These are phyloP conservation scores for Tilletia horrida DNA, from an alignment of 1,284 basidiomycete genomes.

Conservation along the genomic window DNA sequence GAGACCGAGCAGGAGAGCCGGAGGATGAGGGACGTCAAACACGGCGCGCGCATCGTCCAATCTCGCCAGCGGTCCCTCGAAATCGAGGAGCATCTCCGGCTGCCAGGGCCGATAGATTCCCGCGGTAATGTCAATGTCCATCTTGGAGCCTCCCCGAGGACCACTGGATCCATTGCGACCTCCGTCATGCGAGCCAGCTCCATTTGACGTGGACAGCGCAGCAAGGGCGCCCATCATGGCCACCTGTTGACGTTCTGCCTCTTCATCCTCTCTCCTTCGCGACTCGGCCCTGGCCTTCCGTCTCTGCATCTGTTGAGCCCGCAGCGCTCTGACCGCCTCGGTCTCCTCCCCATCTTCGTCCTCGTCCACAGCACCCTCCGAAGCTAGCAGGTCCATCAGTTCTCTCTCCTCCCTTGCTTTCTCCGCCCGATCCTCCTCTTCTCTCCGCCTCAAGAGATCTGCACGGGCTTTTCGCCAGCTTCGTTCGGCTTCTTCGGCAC, in stretches of 20 bases:
- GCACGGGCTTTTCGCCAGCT: slow-evolving; percentile 36
- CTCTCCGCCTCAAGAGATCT: slow-evolving; percentile 35
- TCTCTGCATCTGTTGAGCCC: slow-evolving; percentile 26
- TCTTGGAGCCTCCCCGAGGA: not conserved
- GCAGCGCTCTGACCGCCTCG: slow-evolving; percentile 22
- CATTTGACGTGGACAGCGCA: not conserved
- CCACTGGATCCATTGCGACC: not conserved
- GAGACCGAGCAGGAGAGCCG: slow-evolving; percentile 33
- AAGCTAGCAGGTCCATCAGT: slow-evolving; percentile 37
- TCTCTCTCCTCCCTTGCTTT: slow-evolving; percentile 41
- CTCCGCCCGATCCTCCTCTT: slow-evolving; percentile 39
- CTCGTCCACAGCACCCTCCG: slow-evolving; percentile 31
- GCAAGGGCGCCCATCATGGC: not conserved
- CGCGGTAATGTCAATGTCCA: not conserved
- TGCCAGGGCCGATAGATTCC: slow-evolving; percentile 23
- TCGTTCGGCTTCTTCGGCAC: slow-evolving; percentile 36
- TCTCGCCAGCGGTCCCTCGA: slow-evolving; percentile 43
- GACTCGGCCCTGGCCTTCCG: not conserved
- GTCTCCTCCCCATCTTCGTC: slow-evolving; percentile 22
- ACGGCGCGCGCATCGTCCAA: slow-evolving; percentile 38
- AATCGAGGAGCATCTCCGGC: slow-evolving; percentile 45
- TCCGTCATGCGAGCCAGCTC: not conserved
- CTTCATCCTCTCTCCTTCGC: not conserved
- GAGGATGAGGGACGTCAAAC: slow-evolving; percentile 34
- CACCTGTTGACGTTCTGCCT: not conserved